phyloP scores from a whole-genome alignment of 345 rosid species.

The Citrus medica region DNA sequence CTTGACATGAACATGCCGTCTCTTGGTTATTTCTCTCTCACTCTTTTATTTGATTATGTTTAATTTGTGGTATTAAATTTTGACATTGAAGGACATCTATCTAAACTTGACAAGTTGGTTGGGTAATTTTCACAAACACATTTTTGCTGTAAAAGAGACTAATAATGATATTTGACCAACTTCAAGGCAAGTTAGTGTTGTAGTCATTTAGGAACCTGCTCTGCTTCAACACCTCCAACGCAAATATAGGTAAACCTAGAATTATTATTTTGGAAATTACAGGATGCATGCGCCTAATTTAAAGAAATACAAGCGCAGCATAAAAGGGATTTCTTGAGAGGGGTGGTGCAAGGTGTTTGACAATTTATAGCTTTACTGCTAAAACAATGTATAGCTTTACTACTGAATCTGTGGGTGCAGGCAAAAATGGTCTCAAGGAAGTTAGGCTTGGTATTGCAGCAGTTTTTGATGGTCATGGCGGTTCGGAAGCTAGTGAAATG shows the following conservation, averaged over 20 bases:
- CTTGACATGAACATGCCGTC: constrained; percentile 10
- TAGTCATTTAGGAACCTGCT: background rate
- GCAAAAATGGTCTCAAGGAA: constrained; percentile 9
- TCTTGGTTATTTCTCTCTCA: constrained; percentile 2
- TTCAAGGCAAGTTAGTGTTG: background rate
- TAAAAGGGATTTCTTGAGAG: background rate
- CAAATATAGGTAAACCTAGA: background rate
- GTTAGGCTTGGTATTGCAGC: constrained; percentile 12
- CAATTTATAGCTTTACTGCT: background rate
- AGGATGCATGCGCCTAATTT: background rate
- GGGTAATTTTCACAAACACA: background rate
- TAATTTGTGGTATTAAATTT: background rate
- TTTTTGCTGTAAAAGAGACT: background rate
- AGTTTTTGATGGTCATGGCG: constrained; percentile 35
- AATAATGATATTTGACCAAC: background rate
- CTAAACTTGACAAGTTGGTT: background rate
- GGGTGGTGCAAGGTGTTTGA: background rate
- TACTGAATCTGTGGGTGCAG: background rate
- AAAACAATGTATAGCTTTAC: too few species aligned
- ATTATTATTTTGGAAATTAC: background rate
- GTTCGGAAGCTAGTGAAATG: constrained; percentile 26
- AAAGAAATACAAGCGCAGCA: background rate
- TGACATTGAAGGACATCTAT: background rate
- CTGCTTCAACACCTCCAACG: background rate
- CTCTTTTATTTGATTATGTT: background rate